A percentile compares a stretch with the other conserved stretches of the same genome.
Evolutionary conservation across 2,329 filamentous ascomycete species (phyloP).

Genomic region (Hirsutella minnesotensis): DNA sequence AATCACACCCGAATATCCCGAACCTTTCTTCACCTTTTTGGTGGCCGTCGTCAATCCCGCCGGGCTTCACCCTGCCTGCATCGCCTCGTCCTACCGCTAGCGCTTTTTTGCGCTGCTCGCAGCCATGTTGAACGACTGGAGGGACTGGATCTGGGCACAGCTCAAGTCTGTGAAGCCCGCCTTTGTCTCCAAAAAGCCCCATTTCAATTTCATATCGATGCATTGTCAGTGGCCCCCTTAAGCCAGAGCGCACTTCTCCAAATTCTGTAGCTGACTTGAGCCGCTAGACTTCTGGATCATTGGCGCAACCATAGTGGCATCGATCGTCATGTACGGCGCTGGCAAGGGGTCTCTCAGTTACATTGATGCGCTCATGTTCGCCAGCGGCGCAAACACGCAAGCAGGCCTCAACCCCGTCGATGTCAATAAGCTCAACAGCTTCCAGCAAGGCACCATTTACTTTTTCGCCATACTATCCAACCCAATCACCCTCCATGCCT

Average conservation of each 20-base stretch:
- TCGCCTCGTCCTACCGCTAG: slow-evolving; percentile 3
- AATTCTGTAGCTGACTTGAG: slow-evolving; percentile 8
- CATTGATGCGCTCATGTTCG: slow-evolving; percentile 81
- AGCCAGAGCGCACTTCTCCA: slow-evolving; percentile 16
- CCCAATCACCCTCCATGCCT: slow-evolving; percentile 73
- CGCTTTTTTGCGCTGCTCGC: neutral
- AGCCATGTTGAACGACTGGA: slow-evolving; percentile 20
- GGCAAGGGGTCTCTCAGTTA: slow-evolving; percentile 52
- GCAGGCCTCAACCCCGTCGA: slow-evolving; percentile 80
- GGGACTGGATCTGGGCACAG: slow-evolving; percentile 26
- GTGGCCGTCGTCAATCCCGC: neutral
- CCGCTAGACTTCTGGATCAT: slow-evolving; percentile 67
- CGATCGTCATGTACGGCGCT: slow-evolving; percentile 60
- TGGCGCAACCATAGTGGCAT: slow-evolving; percentile 57
- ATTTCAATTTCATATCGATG: slow-evolving; percentile 70
- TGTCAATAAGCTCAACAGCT: slow-evolving; percentile 54
- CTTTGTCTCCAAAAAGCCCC: slow-evolving; percentile 48
- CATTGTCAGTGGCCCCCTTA: slow-evolving; percentile 55
- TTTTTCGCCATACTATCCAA: slow-evolving; percentile 63
- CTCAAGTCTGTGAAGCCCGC: slow-evolving; percentile 40
- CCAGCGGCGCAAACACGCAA: slow-evolving; percentile 78
- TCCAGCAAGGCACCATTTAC: slow-evolving; percentile 64
- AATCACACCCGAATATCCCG: neutral
- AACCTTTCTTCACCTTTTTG: neutral
- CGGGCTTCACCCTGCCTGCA: neutral